These are phyloP conservation scores for Vitis rotundifolia DNA, from an alignment of 164 flowering plant genomes.

Conservation along the genomic window DNA sequence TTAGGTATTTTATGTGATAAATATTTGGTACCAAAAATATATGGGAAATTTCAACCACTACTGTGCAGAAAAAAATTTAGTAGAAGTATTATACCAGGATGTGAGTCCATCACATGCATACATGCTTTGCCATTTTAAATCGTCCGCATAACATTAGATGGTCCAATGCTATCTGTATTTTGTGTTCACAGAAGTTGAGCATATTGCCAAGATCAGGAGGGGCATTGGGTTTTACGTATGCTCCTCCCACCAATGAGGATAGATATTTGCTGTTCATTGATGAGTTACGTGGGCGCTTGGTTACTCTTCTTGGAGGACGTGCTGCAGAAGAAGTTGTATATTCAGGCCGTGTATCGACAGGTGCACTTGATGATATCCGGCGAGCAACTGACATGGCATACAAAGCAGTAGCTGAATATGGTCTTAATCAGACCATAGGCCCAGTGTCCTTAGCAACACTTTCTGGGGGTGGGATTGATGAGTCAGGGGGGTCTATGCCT, in stretches of 20 bases:
- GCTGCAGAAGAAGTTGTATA: conserved; percentile 97
- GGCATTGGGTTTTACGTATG: conserved; percentile 92
- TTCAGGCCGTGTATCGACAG: conserved; percentile 96
- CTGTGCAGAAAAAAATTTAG: too few species aligned
- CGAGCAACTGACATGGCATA: conserved; percentile 98
- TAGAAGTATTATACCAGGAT: too few species aligned
- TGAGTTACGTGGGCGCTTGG: conserved; percentile 96
- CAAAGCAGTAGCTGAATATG: conserved; percentile 98
- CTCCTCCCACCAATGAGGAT: conserved; percentile 88
- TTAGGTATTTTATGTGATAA: too few species aligned
- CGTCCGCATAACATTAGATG: background rate
- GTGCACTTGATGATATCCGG: conserved; percentile 96
- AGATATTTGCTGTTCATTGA: conserved; percentile 94
- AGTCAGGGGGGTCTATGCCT: conserved; percentile 68
- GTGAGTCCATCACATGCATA: too few species aligned
- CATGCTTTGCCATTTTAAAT: background rate
- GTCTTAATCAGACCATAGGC: conserved; percentile 84
- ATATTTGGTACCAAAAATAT: too few species aligned
- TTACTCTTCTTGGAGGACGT: conserved; percentile 98
- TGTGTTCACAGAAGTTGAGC: conserved; percentile 77
- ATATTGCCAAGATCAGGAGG: conserved; percentile 98
- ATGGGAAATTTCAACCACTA: too few species aligned
- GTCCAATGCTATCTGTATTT: conserved; percentile 9
- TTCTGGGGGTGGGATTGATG: conserved; percentile 90
- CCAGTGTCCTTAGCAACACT: conserved; percentile 85